Conservation (phyloP, 108 stramenopile species). For the Epithemia pelagica region DNA sequence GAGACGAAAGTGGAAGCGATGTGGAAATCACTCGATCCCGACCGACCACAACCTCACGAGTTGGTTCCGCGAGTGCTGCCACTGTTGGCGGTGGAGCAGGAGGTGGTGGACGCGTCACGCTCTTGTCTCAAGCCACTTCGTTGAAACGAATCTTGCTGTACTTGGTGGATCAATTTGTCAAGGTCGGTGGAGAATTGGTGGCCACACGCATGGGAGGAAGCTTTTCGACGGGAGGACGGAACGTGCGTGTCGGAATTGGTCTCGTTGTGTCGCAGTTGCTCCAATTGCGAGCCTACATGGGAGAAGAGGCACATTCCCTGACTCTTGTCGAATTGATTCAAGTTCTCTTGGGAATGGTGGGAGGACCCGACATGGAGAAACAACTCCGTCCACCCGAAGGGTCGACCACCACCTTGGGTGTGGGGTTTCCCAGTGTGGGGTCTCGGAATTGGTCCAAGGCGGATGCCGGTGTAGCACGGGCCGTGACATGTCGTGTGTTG, state of each 20-base stretch:
- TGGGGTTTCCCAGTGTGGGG: constrained; percentile 37
- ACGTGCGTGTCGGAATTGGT: constrained; percentile 60
- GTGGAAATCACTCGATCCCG: not conserved
- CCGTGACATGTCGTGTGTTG: constrained; percentile 50
- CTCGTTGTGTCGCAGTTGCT: constrained; percentile 44
- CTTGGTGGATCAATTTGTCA: constrained; percentile 63
- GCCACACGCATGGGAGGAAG: constrained; percentile 58
- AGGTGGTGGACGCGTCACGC: constrained; percentile 2
- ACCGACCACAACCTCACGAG: not conserved
- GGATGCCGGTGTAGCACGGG: constrained; percentile 60
- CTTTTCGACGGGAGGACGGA: constrained; percentile 69
- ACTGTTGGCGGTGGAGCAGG: constrained; percentile 5
- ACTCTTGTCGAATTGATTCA: constrained; percentile 33
- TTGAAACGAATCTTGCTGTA: constrained; percentile 41
- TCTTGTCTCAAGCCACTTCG: constrained; percentile 28
- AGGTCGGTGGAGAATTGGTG: constrained; percentile 64
- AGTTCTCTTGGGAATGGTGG: constrained; percentile 55
- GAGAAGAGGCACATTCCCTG: constrained; percentile 23
- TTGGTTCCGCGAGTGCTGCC: not conserved
- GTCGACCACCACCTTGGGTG: not conserved
- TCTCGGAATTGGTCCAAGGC: constrained; percentile 42
- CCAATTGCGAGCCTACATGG: constrained; percentile 35
- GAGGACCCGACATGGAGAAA: constrained; percentile 54
- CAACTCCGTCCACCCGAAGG: constrained; percentile 30
- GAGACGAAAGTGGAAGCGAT: not conserved